Evolutionary conservation across 106 monocot species (phyloP), one percentile per base, ranked within the genome.

Genomic region (Dendrobium nobile): DNA sequence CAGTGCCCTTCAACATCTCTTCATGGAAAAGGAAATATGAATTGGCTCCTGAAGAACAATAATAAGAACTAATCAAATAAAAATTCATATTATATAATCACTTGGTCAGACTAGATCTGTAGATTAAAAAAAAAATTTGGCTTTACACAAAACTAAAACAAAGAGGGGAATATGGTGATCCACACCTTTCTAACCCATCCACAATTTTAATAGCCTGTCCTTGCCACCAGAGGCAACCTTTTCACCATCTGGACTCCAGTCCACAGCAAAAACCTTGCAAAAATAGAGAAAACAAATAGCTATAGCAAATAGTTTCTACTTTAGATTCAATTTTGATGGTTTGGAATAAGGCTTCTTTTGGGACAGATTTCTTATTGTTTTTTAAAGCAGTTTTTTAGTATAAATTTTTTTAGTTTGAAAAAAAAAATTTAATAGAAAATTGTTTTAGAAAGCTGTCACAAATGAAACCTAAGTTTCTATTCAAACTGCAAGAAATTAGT

Each of bases 141-240:
- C 10, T 51, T 51, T 51, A 51, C 26, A 16, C 15, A 65, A 26
- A 65, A 7, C 64, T 24, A 10, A 0, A 65, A 65, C 1, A 1
- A 65, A 26, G 64, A 26, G 64, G 64, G 24, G 7, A 65, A 26
- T 65, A 65, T 26, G 26, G 26, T 65, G 64, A 26, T 26, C 2
- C 22, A 65, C 2, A 70, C 70, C 74, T 76, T 48, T 76, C 75
- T 88, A 97, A 41, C 84, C 82, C 94, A 98, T 98, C 97, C 97
- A 97, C 58, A 94, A 82, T 80, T 94, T 92, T 17, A 94, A 84
- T 65, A 87, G 79, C 56, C 80, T 85, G 75, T 98, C 94, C 85
- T 94, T 98, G 33, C 94, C 94, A 59, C 97, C 97, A 72, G 97
- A 98, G 78, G 94, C 97, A 9, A 98, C 97, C 47, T 98, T 98